These are phyloP conservation scores for Paracamarosporium sp. DNA, from an alignment of 2,329 filamentous ascomycete genomes.

Conservation along the genomic window DNA sequence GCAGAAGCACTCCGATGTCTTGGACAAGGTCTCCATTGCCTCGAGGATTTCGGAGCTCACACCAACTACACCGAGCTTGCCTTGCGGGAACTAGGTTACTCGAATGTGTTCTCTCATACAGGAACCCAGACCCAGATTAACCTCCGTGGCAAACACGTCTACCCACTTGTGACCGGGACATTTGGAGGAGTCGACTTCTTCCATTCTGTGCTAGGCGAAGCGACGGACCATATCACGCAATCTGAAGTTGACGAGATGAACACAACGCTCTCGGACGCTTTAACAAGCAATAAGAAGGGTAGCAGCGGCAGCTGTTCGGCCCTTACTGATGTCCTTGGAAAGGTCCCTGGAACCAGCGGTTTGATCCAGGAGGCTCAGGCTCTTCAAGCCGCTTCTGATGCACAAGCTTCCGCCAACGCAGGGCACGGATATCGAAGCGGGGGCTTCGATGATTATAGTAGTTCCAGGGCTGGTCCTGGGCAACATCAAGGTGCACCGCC, in stretches of 20 bases:
- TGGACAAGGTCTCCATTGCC: slow-evolving; percentile 60
- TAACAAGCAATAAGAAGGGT: slow-evolving; percentile 38
- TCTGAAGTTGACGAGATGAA: slow-evolving; percentile 57
- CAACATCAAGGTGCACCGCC: slow-evolving; percentile 29
- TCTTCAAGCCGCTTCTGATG: slow-evolving; percentile 56
- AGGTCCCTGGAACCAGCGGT: slow-evolving; percentile 69
- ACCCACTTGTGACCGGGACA: slow-evolving; percentile 61
- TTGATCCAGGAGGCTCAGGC: slow-evolving; percentile 55
- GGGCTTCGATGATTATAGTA: slow-evolving; percentile 49
- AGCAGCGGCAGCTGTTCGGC: slow-evolving; percentile 40
- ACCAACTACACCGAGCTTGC: slow-evolving; percentile 63
- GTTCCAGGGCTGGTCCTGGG: slow-evolving; percentile 52
- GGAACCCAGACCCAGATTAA: slow-evolving; percentile 55
- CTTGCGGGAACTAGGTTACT: slow-evolving; percentile 58
- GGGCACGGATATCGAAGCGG: slow-evolving; percentile 51
- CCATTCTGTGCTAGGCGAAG: slow-evolving; percentile 58
- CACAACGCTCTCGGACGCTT: slow-evolving; percentile 50
- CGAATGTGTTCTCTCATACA: slow-evolving; percentile 60
- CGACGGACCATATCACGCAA: slow-evolving; percentile 57
- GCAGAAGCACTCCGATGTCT: slow-evolving; percentile 58
- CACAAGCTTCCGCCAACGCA: slow-evolving; percentile 52
- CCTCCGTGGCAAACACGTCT: slow-evolving; percentile 56
- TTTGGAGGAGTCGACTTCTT: slow-evolving; percentile 61
- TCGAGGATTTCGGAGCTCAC: slow-evolving; percentile 63
- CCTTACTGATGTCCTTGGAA: slow-evolving; percentile 74